phyloP scores from a whole-genome alignment of 2,329 filamentous ascomycete genomes.

The Cytospora paraplurivora region DNA sequence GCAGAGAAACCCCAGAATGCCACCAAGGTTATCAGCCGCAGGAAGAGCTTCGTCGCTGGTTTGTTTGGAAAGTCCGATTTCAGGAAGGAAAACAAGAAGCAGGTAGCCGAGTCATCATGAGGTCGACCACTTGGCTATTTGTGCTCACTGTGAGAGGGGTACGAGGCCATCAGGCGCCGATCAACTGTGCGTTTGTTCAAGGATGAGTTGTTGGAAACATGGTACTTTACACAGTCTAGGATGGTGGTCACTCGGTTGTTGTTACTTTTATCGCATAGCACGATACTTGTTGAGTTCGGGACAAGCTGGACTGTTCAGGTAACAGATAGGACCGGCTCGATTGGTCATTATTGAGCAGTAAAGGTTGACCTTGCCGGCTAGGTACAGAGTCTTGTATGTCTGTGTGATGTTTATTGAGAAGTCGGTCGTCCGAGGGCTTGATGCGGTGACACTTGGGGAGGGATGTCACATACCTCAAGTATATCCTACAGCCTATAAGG shows the following conservation, averaged over 20 bases:
- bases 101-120: slow-evolving; percentile 10
- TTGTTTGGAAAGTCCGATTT: slow-evolving; percentile 43
- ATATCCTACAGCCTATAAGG: not conserved
- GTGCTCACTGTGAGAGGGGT: not conserved
- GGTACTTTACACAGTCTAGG: not conserved
- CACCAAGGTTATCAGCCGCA: slow-evolving; percentile 40
- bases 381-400: not conserved
- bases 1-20: slow-evolving; percentile 21
- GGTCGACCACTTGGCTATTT: not conserved
- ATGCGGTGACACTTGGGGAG: not conserved
- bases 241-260: not conserved
- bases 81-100: slow-evolving; percentile 29
- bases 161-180: not conserved
- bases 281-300: not conserved
- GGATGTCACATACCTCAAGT: not conserved
- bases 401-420: not conserved
- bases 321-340: not conserved
- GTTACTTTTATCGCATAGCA: slow-evolving; percentile 1
- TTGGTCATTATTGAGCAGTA: not conserved
- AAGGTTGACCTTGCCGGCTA: not conserved
- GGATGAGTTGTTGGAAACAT: not conserved
- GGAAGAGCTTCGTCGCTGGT: slow-evolving; percentile 51
- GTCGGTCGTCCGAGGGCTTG: too few species aligned
- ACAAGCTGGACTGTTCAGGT: too few species aligned
- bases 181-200: not conserved